Evolutionary conservation across 202 grass and related monocot species (phyloP).

Genomic region (Schoenoplectus triqueter): DNA sequence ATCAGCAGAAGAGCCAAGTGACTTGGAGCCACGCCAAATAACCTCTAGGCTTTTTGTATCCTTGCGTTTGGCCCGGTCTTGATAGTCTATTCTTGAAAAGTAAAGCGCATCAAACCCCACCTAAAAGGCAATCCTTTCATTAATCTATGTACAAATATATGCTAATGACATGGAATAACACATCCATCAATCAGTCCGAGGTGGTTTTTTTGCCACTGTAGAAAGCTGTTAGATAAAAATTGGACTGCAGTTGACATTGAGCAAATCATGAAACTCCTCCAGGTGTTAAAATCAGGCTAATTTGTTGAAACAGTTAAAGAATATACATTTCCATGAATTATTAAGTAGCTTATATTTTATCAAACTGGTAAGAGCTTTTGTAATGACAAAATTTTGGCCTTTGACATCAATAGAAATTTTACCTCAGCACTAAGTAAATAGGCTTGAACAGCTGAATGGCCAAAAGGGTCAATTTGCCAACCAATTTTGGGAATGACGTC

Average conservation of each 20-base stretch:
- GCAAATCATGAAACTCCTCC: constrained; percentile 2
- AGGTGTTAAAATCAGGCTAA: background rate
- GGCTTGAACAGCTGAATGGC: constrained; percentile 57
- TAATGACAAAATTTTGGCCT: background rate
- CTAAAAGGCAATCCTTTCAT: constrained; percentile 26
- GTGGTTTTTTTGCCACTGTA: background rate
- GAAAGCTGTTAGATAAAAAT: constrained; percentile 5
- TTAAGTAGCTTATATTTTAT: background rate
- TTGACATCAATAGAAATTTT: background rate
- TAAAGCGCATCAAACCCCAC: constrained; percentile 59
- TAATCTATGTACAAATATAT: constrained; percentile 16
- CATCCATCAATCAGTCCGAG: background rate
- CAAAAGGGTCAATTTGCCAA: constrained; percentile 64
- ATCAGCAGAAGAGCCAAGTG: constrained; percentile 53
- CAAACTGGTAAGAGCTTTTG: background rate
- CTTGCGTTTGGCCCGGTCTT: constrained; percentile 44
- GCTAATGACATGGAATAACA: background rate
- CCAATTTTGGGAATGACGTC: constrained; percentile 42
- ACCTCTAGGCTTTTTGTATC: constrained; percentile 51
- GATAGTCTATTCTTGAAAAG: constrained; percentile 59
- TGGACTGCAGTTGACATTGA: constrained; percentile 4
- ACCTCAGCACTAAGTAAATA: constrained; percentile 58
- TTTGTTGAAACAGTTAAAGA: background rate
- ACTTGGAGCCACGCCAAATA: constrained; percentile 51
- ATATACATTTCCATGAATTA: background rate